Evolutionary conservation across 768 basidiomycete species (phyloP).

Genomic region (Mycena olivaceomarginata): DNA sequence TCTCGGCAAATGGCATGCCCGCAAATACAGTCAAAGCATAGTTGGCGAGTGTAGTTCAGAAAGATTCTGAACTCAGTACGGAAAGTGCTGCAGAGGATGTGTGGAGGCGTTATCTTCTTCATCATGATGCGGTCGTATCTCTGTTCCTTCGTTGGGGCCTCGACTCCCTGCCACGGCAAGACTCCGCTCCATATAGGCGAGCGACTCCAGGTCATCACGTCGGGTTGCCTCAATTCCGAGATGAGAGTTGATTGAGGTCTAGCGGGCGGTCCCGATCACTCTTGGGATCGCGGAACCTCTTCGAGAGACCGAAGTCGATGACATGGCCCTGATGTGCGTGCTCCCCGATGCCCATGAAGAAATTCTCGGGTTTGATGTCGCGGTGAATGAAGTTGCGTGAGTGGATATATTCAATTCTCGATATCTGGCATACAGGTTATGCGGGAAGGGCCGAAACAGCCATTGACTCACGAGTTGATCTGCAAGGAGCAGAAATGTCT

Average conservation of each 20-base stretch:
- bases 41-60: slow-evolving; percentile 98
- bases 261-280: slow-evolving; percentile 99
- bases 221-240: slow-evolving; percentile 98
- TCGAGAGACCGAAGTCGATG: slow-evolving; percentile 98
- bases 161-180: slow-evolving; percentile 99
- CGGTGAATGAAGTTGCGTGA: slow-evolving; percentile 98
- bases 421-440: slow-evolving; percentile 76
- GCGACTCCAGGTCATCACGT: slow-evolving; percentile 97
- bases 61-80: slow-evolving; percentile 99
- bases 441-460: slow-evolving; percentile 36
- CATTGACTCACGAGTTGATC: slow-evolving; percentile 90
- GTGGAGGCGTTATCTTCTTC: slow-evolving; percentile 99
- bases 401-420: slow-evolving; percentile 99
- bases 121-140: slow-evolving; percentile 99
- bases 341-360: slow-evolving; percentile 99
- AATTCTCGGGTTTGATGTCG: slow-evolving; percentile 99
- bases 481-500: slow-evolving; percentile 96
- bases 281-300: slow-evolving; percentile 99
- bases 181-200: slow-evolving; percentile 98
- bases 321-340: slow-evolving; percentile 99
- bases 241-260: slow-evolving; percentile 99
- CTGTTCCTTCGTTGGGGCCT: slow-evolving; percentile 99
- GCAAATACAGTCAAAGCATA: slow-evolving; percentile 99
- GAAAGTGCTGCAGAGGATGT: slow-evolving; percentile 98
- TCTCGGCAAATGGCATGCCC: no score